Percentiles rank a stretch among this genome's conserved stretches.
These are phyloP conservation scores for Cryptococcus sp. DNA, from an alignment of 1,284 basidiomycete species.

Conservation along the genomic window DNA sequence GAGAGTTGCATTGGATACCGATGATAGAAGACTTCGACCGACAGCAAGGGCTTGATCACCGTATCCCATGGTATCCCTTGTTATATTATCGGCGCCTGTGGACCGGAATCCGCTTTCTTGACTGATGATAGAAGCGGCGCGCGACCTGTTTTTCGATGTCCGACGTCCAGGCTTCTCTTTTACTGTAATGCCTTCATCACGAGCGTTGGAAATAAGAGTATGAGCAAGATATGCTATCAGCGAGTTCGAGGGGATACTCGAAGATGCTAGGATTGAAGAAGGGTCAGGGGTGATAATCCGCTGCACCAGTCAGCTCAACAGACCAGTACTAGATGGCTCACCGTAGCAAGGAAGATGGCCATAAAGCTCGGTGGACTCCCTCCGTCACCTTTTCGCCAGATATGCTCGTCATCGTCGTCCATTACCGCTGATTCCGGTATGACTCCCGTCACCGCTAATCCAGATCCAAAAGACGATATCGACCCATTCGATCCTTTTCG, in stretches of 20 bases:
- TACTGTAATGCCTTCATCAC: slow-evolving; percentile 61
- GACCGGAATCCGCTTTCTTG: slow-evolving; percentile 4
- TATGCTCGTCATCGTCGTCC: slow-evolving; percentile 26
- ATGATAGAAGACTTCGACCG: slow-evolving; percentile 31
- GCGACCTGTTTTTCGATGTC: slow-evolving; percentile 19
- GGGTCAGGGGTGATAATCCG: slow-evolving; percentile 80
- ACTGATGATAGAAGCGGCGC: slow-evolving; percentile 47
- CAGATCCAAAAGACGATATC: neutral
- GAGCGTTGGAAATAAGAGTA: slow-evolving; percentile 64
- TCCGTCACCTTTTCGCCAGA: slow-evolving; percentile 38
- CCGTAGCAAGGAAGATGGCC: slow-evolving; percentile 44
- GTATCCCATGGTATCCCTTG: slow-evolving; percentile 9
- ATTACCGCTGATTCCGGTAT: slow-evolving; percentile 3
- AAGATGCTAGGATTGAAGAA: slow-evolving; percentile 64
- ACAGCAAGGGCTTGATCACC: slow-evolving; percentile 37
- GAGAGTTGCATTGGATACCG: slow-evolving; percentile 30
- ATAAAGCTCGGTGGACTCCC: slow-evolving; percentile 38
- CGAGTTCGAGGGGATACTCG: slow-evolving; percentile 59
- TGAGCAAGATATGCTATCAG: slow-evolving; percentile 65
- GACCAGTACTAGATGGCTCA: slow-evolving; percentile 12
- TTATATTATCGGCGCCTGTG: neutral
- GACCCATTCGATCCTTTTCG: slow-evolving; percentile 18
- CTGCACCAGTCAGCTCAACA: slow-evolving; percentile 3
- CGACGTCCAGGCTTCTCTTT: slow-evolving; percentile 23
- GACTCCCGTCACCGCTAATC: neutral